Evolutionary conservation across 2,329 filamentous ascomycete genomes (phyloP).

Genomic region (Geosmithia morbida): DNA sequence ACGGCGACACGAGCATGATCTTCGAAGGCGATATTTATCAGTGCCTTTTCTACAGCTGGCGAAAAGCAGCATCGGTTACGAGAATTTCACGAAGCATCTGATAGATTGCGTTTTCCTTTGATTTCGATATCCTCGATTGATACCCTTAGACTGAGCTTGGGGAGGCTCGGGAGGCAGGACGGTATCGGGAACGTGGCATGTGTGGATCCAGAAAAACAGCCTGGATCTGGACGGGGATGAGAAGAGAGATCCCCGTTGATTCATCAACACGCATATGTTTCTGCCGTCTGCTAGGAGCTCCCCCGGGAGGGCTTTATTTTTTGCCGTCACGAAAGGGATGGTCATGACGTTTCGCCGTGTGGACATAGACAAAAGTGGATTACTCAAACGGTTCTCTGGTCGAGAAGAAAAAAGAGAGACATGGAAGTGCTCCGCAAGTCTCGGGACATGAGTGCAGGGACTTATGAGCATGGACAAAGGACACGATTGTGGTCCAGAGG

Average conservation of each 20-base stretch:
- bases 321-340: conserved; percentile 25
- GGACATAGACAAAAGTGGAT: conserved; percentile 53
- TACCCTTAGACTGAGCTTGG: conserved; percentile 28
- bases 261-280: conserved; percentile 21
- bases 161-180: conserved; percentile 17
- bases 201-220: conserved; percentile 14
- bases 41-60: conserved; percentile 14
- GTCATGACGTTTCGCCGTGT: conserved; percentile 28
- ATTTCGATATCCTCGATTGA: conserved; percentile 27
- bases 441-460: not conserved
- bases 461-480: conserved; percentile 5
- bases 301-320: conserved; percentile 21
- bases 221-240: conserved; percentile 19
- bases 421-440: not conserved
- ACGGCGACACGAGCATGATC: conserved; percentile 25
- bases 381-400: conserved; percentile 42
- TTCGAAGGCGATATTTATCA: conserved; percentile 9
- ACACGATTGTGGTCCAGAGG: conserved; percentile 13
- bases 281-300: conserved; percentile 20
- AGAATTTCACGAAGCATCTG: conserved; percentile 25
- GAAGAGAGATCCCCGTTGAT: conserved; percentile 2
- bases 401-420: conserved; percentile 9
- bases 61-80: conserved; percentile 20
- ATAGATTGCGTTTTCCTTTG: conserved; percentile 29
- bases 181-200: conserved; percentile 20